Evolutionary conservation across 805 yeast genomes (phyloP), one percentile per base, ranked within the genome.

Genomic region (Limtongia smithiae): DNA sequence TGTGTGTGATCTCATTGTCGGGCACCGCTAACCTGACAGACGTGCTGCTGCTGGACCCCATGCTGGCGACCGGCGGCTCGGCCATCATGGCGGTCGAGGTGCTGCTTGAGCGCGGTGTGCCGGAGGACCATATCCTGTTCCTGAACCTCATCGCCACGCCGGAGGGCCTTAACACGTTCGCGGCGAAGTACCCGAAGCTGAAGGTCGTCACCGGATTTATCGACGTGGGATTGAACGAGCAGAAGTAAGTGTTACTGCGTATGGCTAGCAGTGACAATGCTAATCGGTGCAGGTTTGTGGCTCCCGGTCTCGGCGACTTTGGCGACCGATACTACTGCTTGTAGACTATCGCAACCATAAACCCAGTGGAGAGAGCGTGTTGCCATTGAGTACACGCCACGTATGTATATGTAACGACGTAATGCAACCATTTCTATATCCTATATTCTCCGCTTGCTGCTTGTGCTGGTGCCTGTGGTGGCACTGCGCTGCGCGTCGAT

Each of bases 11-110:
- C 35, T 6, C 17, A 18, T 51, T 20, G n/a, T 7, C 28, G 4
- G 6, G 22, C 7, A 35, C 35, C 25, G 7, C 35, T 38, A 25
- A 18, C 25, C n/a, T 25, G 15, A 33, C 24, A 54, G 56, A 82
- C 62, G 97, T 93, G 24, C 85, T 93, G 65, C 71, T 93, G 61
- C 74, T 93, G 59, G 99, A 93, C 65, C 98, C 99, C 49, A 85
- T 93, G 94, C 78, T 93, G 65, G 99, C 99, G 30, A 93, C 99
- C 17, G 98, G 98, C 59, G 98, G 98, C 43, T 85, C 96, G 54
- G 98, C 97, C 17, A 80, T 88, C 68, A 85, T 90, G 93, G 99
- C 97, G 14, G 87, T 90, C 15, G 95, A 93, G 54, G 97, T 93
- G 15, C 73, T 93, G 62, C 74, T 85, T 51, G 74, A 81, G 47